A percentile compares a stretch with the other conserved stretches of the same genome.
Evolutionary conservation across 1,139 yeast species (phyloP).

Genomic region (Candida tunisiensis): DNA sequence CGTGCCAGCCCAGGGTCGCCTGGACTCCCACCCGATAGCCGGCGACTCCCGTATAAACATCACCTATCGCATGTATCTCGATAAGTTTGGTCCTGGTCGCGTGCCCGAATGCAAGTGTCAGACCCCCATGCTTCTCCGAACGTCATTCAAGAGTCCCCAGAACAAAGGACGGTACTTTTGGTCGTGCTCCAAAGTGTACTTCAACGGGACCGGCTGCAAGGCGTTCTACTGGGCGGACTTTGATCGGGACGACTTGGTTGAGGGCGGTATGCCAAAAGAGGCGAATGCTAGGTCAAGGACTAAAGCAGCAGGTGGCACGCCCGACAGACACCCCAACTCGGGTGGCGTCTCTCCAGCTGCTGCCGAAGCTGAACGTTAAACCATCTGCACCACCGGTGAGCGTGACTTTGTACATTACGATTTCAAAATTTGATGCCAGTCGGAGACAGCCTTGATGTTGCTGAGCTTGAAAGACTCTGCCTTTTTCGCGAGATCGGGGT

Average conservation of each 20-base stretch:
- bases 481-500: slow-evolving; percentile 6
- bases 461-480: too few relatives aligned
- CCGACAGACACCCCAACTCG: too few relatives aligned
- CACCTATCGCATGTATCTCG: slow-evolving; percentile 41
- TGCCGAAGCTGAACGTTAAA: too few relatives aligned
- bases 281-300: too few relatives aligned
- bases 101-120: slow-evolving; percentile 37
- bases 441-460: background rate
- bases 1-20: slow-evolving; percentile 20
- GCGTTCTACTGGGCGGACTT: too few relatives aligned
- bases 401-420: too few relatives aligned
- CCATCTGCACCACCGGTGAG: too few relatives aligned
- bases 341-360: too few relatives aligned
- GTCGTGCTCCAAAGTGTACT: slow-evolving; percentile 5
- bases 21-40: slow-evolving; percentile 28
- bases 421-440: too few relatives aligned
- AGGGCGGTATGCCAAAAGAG: too few relatives aligned
- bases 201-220: background rate
- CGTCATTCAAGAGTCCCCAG: slow-evolving; percentile 17
- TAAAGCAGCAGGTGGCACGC: too few relatives aligned
- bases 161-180: slow-evolving; percentile 8
- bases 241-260: too few relatives aligned
- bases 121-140: slow-evolving; percentile 26
- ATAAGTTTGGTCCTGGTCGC: slow-evolving; percentile 16
- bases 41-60: slow-evolving; percentile 39